Base-by-base conservation (phyloP, 2,329 filamentous ascomycete species). In the Tricladium varicosporioides region DNA sequence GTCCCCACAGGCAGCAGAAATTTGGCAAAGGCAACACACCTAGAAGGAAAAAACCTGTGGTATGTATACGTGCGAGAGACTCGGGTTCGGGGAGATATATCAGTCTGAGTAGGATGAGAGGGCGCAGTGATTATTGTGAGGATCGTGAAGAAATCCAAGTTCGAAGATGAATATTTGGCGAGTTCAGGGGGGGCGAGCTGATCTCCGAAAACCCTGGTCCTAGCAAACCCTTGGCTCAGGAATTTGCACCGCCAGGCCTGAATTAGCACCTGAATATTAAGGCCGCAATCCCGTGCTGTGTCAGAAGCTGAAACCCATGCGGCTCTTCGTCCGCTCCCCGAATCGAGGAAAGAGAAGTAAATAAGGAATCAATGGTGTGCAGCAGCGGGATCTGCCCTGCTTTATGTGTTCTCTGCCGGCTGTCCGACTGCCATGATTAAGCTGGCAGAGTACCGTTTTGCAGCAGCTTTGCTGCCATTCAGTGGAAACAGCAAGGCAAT, bases 401-500 rank as follows among this genome's bases (percentile, higher is more conserved):
- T 40, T 40, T 40, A 40, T 40, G 36, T 27, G 22, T 27, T 27
- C 22, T 27, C 22, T 27, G 22, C 22, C 22, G 22, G 4, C 22
- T 27, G 22, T 27, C 22, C 22, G 22, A 27, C 22, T 27, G 36
- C 36, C 36, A 40, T 40, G 36, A 40, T 13, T 40, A 40, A 4
- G 36, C 36, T 40, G 36, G 36, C 32, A 40, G 11, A 13, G 36
- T 18, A 16, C 27, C 36, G 36, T 40, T 40, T 10, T 46, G 48
- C 40, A 33, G 19, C 31, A 19, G 22, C 22, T 27, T 27, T 27
- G 22, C 22, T 27, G 22, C 22, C 22, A 27, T 27, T 27, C 22
- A 57, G 48, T 63, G 60, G 59, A 58, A 57, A 61, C 62, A 63
- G 50, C 60, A 59, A 53, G 54, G 62, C 60, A 16, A 51, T 10